These are phyloP conservation scores for Kwoniella dendrophila DNA, from an alignment of 768 basidiomycete genomes.

Conservation along the genomic window DNA sequence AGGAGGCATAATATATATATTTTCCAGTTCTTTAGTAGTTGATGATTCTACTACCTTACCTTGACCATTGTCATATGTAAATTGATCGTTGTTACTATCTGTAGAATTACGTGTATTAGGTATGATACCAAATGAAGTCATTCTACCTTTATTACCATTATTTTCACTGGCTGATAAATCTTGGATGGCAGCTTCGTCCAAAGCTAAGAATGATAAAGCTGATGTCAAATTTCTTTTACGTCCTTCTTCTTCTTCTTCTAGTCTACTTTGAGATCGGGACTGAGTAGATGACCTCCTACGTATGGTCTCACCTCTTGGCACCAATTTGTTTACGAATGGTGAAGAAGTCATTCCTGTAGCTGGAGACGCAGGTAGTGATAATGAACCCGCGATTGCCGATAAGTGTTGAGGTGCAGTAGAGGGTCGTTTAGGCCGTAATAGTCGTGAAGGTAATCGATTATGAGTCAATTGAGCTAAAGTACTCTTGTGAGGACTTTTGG, in stretches of 20 bases:
- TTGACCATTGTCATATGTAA: too few relatives aligned
- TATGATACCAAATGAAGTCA: not conserved
- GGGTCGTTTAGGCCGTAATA: conserved; percentile 9
- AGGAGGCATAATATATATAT: conserved; percentile 19
- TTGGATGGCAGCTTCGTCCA: conserved; percentile 5
- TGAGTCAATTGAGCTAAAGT: conserved; percentile 2
- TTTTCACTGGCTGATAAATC: not conserved
- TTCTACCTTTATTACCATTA: not conserved
- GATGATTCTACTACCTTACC: not conserved
- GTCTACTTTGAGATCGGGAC: not conserved
- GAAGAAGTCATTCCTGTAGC: not conserved
- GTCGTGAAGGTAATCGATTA: not conserved
- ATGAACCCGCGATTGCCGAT: too few relatives aligned
- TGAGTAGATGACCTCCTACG: conserved; percentile 2
- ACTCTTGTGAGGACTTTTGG: not conserved
- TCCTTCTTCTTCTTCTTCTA: too few relatives aligned
- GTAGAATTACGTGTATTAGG: too few relatives aligned
- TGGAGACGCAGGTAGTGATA: not conserved
- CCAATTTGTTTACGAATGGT: not conserved
- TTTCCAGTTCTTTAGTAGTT: not conserved
- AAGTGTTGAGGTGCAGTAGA: not conserved
- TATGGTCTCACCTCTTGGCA: conserved; percentile 12
- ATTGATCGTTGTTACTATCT: too few relatives aligned
- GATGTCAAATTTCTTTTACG: conserved; percentile 5
- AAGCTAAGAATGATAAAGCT: conserved; percentile 17